A percentile compares a stretch with the other conserved stretches of the same genome.
Conservation (phyloP, 352 stramenopile genomes). For the Phytopythium helicoides region DNA sequence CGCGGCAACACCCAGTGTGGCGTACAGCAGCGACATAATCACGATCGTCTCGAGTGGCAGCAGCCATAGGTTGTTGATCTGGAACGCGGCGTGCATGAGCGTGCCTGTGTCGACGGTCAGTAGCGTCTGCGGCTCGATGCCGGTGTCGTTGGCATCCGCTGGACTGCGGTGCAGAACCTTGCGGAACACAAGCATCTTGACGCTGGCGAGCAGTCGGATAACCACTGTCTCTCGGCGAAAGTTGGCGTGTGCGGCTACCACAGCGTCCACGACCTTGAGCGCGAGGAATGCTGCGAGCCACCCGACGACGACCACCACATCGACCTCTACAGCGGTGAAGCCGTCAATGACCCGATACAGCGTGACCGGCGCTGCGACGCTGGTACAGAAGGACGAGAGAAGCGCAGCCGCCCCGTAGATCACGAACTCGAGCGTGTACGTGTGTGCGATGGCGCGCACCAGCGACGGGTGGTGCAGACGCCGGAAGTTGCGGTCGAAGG, state of each 20-base stretch:
- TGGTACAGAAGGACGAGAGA: slow-evolving; percentile 11
- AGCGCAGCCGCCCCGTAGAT: slow-evolving; percentile 17
- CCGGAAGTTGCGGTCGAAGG: slow-evolving; percentile 16
- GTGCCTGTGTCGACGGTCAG: no score
- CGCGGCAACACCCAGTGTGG: slow-evolving; percentile 22
- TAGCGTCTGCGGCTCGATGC: slow-evolving; percentile 2
- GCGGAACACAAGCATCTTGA: slow-evolving; percentile 33
- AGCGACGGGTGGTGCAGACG: slow-evolving; percentile 7
- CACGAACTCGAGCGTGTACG: slow-evolving; percentile 17
- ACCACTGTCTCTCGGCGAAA: slow-evolving; percentile 23
- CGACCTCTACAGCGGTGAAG: slow-evolving; percentile 18
- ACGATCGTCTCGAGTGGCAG: slow-evolving; percentile 32
- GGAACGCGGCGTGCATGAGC: slow-evolving; percentile 22
- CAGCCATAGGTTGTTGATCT: slow-evolving; percentile 46
- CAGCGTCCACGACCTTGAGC: slow-evolving; percentile 22
- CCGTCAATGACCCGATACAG: slow-evolving; percentile 35
- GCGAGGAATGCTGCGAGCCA: slow-evolving; percentile 36
- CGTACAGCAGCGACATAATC: slow-evolving; percentile 35
- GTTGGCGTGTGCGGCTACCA: slow-evolving; percentile 20
- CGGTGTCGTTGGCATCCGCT: slow-evolving; percentile 3
- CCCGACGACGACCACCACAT: slow-evolving; percentile 13
- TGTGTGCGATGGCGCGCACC: slow-evolving; percentile 14
- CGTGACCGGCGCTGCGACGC: slow-evolving; percentile 41
- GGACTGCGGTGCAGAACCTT: slow-evolving; percentile 38
- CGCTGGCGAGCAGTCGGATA: slow-evolving; percentile 19